Conservation (phyloP, 2,329 filamentous ascomycete species). For the Aureobasidium subglaciale region DNA sequence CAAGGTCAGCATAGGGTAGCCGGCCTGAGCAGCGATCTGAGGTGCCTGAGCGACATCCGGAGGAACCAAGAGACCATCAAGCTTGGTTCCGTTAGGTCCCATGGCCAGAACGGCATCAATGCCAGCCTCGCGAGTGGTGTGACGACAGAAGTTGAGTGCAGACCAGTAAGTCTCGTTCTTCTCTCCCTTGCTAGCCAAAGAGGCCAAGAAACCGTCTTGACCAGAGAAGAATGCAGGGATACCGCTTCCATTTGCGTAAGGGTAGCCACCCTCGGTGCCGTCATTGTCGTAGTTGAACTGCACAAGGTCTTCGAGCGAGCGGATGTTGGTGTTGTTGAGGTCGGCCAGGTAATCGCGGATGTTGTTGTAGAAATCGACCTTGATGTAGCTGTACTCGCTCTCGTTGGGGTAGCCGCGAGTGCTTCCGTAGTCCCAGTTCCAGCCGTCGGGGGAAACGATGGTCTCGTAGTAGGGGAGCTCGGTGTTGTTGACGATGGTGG, state of each 20-base stretch:
- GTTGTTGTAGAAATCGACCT: constrained; percentile 64
- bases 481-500: constrained; percentile 61
- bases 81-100: constrained; percentile 34
- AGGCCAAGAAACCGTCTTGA: constrained; percentile 63
- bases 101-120: constrained; percentile 59
- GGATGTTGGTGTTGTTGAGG: constrained; percentile 54
- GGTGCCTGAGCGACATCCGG: constrained; percentile 60
- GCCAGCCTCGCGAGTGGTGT: constrained; percentile 54
- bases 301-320: constrained; percentile 58
- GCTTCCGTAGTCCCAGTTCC: constrained; percentile 65
- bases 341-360: constrained; percentile 57
- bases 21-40: constrained; percentile 67
- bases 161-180: constrained; percentile 60
- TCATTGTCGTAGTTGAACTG: constrained; percentile 53
- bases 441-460: constrained; percentile 59
- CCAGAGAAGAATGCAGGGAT: constrained; percentile 61
- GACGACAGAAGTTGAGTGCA: constrained; percentile 56
- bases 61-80: constrained; percentile 62
- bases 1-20: constrained; percentile 65
- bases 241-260: constrained; percentile 26
- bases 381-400: constrained; percentile 66
- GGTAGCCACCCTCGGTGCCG: constrained; percentile 58
- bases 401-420: constrained; percentile 60
- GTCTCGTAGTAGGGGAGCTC: constrained; percentile 58
- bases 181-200: constrained; percentile 52